A percentile compares a stretch with the other conserved stretches of the same genome.
Conservation (phyloP, 169 alveolate species). For the Cyclospora cayetanensis region DNA sequence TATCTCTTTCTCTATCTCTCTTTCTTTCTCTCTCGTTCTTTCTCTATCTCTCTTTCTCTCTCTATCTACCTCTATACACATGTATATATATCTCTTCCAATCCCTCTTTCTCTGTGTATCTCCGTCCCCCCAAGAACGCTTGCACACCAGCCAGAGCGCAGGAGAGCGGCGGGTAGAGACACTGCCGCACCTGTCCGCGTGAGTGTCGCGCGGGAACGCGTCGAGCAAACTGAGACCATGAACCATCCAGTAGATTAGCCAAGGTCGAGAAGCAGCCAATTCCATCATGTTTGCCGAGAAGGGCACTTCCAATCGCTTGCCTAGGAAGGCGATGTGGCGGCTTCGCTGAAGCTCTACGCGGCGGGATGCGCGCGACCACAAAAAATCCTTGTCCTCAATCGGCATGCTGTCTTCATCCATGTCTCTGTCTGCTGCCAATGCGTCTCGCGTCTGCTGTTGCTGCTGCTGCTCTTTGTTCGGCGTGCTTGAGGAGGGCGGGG, state of each 20-base stretch:
- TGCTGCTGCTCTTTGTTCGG: not conserved
- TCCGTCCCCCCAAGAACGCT: no score
- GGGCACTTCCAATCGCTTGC: not conserved
- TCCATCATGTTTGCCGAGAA: constrained; percentile 8
- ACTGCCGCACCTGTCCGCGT: not conserved
- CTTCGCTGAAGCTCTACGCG: not conserved
- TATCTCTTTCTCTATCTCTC: no score
- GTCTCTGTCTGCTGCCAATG: not conserved
- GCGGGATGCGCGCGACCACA: not conserved
- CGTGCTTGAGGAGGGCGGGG: not conserved
- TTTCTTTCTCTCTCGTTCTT: no score
- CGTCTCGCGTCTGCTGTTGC: not conserved
- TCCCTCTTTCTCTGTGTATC: no score
- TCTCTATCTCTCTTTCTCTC: no score
- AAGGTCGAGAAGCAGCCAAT: constrained; percentile 69
- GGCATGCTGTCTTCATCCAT: not conserved
- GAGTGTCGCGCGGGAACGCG: not conserved
- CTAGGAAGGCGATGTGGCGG: constrained; percentile 1
- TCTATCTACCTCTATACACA: no score
- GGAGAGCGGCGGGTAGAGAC: no score
- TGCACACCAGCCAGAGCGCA: no score
- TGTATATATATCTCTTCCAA: no score
- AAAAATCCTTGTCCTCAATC: not conserved
- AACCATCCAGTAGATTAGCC: constrained; percentile 71
- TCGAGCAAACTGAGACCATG: constrained; percentile 61